Conservation (phyloP, 202 grass and related monocot species). For the Panicum virgatum region DNA sequence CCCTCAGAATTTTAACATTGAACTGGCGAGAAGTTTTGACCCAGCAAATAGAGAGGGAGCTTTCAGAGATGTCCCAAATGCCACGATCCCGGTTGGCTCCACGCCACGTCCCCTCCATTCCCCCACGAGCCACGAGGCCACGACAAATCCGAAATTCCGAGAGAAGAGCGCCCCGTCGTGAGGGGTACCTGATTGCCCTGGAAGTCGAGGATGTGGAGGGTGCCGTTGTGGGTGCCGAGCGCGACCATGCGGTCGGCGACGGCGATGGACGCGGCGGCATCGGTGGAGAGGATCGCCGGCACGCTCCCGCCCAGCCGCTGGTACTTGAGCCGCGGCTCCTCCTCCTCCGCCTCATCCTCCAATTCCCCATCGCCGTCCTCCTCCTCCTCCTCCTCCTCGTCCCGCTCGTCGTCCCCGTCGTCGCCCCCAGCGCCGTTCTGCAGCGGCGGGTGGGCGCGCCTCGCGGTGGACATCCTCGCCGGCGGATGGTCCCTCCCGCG, state of each 20-base stretch:
- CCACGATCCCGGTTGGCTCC: background rate
- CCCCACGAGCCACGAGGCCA: background rate
- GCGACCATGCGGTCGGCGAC: conserved; percentile 93
- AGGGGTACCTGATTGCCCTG: conserved; percentile 89
- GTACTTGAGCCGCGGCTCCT: conserved; percentile 95
- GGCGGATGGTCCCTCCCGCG: background rate
- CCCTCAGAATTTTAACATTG: background rate
- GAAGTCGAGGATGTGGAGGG: conserved; percentile 97
- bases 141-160: conserved; percentile 28
- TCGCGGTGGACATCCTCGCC: conserved; percentile 48
- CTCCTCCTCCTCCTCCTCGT: conserved; percentile 50
- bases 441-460: conserved; percentile 42
- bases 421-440: conserved; percentile 66
- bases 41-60: background rate
- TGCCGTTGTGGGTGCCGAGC: conserved; percentile 86
- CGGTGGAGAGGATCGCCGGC: conserved; percentile 72
- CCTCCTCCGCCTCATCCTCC: conserved; percentile 40
- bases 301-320: conserved; percentile 88
- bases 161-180: background rate
- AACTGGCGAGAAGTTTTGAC: conserved; percentile 27
- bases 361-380: conserved; percentile 25
- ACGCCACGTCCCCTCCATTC: background rate
- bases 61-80: background rate
- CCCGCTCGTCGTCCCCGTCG: conserved; percentile 50
- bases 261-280: conserved; percentile 75